phyloP scores from a whole-genome alignment of 345 rosid species.

The Eucalyptus caleyi region DNA sequence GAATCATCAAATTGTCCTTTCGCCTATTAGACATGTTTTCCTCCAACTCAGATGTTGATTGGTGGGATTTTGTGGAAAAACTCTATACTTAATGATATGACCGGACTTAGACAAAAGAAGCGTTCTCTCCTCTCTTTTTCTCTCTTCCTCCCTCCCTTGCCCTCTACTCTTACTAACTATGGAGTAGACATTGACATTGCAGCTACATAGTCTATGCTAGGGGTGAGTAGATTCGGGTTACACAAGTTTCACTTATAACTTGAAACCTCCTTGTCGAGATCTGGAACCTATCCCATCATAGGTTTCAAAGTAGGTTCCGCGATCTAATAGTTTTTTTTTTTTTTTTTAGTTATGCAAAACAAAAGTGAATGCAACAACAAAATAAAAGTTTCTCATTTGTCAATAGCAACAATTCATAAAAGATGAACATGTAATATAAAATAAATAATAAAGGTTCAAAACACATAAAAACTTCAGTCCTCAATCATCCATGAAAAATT shows the following conservation, averaged over 20 bases:
- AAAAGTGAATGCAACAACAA: too few relatives aligned
- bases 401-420: too few relatives aligned
- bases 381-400: too few relatives aligned
- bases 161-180: neutral
- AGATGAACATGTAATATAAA: too few relatives aligned
- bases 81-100: neutral
- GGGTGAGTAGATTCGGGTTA: too few relatives aligned
- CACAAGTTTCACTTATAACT: too few relatives aligned
- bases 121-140: neutral
- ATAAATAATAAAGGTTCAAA: too few relatives aligned
- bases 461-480: too few relatives aligned
- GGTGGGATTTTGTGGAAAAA: neutral
- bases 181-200: neutral
- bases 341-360: too few relatives aligned
- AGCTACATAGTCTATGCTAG: neutral
- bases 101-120: neutral
- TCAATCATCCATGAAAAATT: too few relatives aligned
- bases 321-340: too few relatives aligned
- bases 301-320: too few relatives aligned
- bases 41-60: neutral
- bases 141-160: neutral
- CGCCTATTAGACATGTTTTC: neutral
- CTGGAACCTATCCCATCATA: accelerated
- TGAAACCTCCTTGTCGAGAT: accelerated
- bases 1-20: neutral